phyloP scores from a whole-genome alignment of 345 rosid species.

The thale cress (Arabidopsis thaliana) region DNA sequence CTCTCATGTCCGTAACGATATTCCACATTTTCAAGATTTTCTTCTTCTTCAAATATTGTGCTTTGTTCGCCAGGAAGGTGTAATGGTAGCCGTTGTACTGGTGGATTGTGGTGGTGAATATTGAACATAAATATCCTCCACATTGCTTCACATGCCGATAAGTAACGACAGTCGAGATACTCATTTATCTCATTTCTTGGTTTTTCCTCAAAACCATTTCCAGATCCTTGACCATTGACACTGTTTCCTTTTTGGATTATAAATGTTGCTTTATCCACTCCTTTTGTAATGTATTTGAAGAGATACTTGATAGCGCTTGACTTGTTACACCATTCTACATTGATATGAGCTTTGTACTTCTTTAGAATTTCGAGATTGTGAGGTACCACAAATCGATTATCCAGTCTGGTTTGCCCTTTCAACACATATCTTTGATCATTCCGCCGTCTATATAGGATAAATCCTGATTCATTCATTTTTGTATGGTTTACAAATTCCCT shows the following conservation, averaged over 20 bases:
- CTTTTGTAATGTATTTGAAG: slow-evolving; percentile 19
- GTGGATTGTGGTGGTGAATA: background rate
- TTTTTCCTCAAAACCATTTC: background rate
- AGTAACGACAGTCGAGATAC: background rate
- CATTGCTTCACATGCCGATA: slow-evolving; percentile 12
- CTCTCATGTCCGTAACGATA: no score
- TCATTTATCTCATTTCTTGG: background rate
- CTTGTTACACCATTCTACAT: slow-evolving; percentile 4
- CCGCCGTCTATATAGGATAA: background rate
- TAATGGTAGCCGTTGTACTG: background rate
- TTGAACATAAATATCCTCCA: background rate
- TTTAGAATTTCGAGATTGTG: slow-evolving; percentile 2
- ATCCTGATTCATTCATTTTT: background rate
- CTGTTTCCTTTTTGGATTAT: background rate
- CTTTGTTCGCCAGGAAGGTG: background rate
- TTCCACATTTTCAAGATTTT: no score
- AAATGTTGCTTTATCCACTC: background rate
- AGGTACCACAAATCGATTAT: background rate
- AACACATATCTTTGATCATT: background rate
- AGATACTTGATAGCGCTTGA: slow-evolving; percentile 6
- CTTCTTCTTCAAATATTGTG: no score
- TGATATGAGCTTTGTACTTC: slow-evolving; percentile 3
- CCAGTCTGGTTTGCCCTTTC: background rate
- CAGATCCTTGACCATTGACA: background rate
- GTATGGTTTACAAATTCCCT: background rate